A percentile compares a stretch with the other conserved stretches of the same genome.
phyloP scores from a whole-genome alignment of 306 rosid genomes.

The Phaseolus lunatus region DNA sequence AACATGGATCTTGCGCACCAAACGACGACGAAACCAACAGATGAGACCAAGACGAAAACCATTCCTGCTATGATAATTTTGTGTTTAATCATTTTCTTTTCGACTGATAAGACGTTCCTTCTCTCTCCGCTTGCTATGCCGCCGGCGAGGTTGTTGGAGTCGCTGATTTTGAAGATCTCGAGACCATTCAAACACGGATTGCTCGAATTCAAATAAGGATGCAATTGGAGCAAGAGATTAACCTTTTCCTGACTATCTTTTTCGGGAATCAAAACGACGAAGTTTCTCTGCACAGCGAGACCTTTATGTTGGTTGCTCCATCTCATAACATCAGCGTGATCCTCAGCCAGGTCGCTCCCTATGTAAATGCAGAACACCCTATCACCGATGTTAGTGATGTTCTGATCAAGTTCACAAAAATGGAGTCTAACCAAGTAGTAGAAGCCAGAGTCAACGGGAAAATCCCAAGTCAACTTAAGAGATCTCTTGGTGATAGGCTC shows the following conservation, averaged over 20 bases:
- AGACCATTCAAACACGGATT: constrained; percentile 56
- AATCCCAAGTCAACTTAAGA: constrained; percentile 42
- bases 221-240: constrained; percentile 35
- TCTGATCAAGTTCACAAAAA: constrained; percentile 44
- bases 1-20: no score
- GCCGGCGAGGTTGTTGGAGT: constrained; percentile 49
- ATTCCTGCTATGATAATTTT: neutral
- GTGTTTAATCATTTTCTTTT: neutral
- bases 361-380: constrained; percentile 48
- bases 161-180: constrained; percentile 60
- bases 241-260: neutral
- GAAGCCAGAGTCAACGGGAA: constrained; percentile 37
- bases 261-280: neutral
- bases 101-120: no score
- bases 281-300: constrained; percentile 35
- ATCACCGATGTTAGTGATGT: rapidly evolving
- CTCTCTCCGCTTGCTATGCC: no score
- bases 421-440: constrained; percentile 49
- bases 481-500: neutral
- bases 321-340: neutral
- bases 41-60: no score
- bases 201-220: neutral
- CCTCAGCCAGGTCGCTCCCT: constrained; percentile 35
- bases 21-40: no score
- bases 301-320: constrained; percentile 26